These are phyloP conservation scores for Scopulariopsis brevicaulis DNA, from an alignment of 2,329 filamentous ascomycete species.

Conservation along the genomic window DNA sequence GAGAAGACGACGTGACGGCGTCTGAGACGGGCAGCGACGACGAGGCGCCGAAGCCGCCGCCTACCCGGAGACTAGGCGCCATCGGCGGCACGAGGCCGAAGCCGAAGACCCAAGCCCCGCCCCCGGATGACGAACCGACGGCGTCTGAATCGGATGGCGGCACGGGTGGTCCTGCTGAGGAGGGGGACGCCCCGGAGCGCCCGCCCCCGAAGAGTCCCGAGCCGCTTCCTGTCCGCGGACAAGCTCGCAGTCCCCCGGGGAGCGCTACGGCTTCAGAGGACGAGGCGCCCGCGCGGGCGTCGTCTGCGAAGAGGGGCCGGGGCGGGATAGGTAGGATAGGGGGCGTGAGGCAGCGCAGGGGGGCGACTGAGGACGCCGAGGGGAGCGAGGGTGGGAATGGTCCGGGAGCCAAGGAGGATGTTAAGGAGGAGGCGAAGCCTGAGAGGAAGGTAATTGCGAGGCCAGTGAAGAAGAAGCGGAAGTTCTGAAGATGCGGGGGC, in stretches of 20 bases:
- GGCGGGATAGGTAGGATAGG: neutral
- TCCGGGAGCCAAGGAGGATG: neutral
- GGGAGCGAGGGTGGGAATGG: neutral
- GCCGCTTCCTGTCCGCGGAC: neutral
- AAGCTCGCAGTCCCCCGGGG: neutral
- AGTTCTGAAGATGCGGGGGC: neutral
- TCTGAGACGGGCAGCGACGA: conserved; percentile 2
- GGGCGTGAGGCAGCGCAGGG: neutral
- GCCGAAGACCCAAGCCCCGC: neutral
- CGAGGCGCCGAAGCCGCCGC: neutral
- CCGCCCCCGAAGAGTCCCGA: neutral
- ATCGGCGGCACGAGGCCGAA: conserved; percentile 1
- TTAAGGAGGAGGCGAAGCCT: neutral
- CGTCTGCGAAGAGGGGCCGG: neutral
- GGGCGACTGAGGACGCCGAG: neutral
- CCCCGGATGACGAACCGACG: neutral
- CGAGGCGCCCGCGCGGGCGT: neutral
- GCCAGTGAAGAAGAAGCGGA: conserved; percentile 6
- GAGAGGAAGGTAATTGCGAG: neutral
- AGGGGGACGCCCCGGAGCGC: neutral
- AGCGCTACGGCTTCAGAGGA: neutral
- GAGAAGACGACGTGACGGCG: neutral
- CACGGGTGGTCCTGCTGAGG: too few species aligned
- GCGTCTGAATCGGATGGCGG: conserved; percentile 1
- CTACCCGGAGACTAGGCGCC: neutral